These are phyloP conservation scores for Elsinoe necatrix DNA, from an alignment of 2,329 filamentous ascomycete species.

Conservation along the genomic window DNA sequence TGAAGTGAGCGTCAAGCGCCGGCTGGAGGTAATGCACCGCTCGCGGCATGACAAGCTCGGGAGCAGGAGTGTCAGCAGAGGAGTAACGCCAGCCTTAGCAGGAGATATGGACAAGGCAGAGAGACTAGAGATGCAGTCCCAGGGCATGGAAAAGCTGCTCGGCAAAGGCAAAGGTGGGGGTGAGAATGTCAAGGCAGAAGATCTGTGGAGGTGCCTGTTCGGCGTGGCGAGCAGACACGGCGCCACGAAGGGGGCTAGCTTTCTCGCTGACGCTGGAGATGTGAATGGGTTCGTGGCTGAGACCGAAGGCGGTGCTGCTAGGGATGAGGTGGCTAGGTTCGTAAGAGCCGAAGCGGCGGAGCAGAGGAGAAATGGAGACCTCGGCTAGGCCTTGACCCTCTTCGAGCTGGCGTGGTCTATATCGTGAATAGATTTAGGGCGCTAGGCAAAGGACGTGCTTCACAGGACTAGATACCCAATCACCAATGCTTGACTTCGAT, in stretches of 20 bases:
- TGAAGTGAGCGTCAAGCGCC: slow-evolving; percentile 68
- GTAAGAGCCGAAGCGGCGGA: slow-evolving; percentile 50
- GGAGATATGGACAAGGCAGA: slow-evolving; percentile 74
- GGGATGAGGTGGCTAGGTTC: slow-evolving; percentile 42
- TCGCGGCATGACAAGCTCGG: slow-evolving; percentile 9
- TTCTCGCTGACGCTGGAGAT: not conserved
- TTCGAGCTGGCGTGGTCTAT: not conserved
- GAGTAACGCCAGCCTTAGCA: slow-evolving; percentile 35
- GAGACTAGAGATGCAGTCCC: slow-evolving; percentile 70
- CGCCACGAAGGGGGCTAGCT: slow-evolving; percentile 19
- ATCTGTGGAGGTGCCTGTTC: slow-evolving; percentile 87
- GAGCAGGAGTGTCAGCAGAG: slow-evolving; percentile 24
- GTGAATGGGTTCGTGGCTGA: not conserved
- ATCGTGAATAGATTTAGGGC: no score
- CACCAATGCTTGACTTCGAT: not conserved
- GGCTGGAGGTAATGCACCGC: slow-evolving; percentile 63
- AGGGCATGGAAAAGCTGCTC: slow-evolving; percentile 61
- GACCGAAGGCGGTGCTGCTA: slow-evolving; percentile 21
- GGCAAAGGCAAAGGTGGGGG: slow-evolving; percentile 61
- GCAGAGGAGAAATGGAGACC: slow-evolving; percentile 26
- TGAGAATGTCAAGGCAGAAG: slow-evolving; percentile 67
- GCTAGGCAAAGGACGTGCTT: no score
- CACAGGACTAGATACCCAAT: not conserved
- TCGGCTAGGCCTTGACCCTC: not conserved
- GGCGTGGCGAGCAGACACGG: slow-evolving; percentile 42